Evolutionary conservation across 805 yeast species (phyloP).

Genomic region (Nakazawaea molendinolei): DNA sequence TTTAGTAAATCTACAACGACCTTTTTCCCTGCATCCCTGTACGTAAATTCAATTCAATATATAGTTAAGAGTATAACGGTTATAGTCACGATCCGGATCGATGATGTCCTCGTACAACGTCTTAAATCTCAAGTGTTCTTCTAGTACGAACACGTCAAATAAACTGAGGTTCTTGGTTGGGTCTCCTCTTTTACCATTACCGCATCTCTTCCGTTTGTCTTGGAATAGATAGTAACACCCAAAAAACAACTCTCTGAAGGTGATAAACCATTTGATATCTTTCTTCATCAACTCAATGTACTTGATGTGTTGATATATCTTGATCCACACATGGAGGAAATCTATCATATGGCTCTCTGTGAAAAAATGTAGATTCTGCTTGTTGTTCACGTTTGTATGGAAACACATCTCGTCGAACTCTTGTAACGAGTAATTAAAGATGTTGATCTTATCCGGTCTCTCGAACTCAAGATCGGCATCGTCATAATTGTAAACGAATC

Average conservation of each 20-base stretch:
- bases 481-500: constrained; percentile 4
- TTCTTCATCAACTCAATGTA: constrained; percentile 2
- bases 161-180: background rate
- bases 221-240: constrained; percentile 3
- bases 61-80: constrained; percentile 6
- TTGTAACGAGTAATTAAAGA: constrained; percentile 6
- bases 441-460: background rate
- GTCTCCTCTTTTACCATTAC: background rate
- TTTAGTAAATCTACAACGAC: too few species aligned
- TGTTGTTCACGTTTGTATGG: constrained; percentile 5
- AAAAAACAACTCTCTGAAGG: constrained; percentile 6
- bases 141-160: constrained; percentile 2
- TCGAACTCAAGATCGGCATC: background rate
- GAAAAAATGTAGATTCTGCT: background rate
- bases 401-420: constrained; percentile 9
- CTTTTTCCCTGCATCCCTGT: too few species aligned
- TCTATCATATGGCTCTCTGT: background rate
- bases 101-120: constrained; percentile 3
- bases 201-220: constrained; percentile 1
- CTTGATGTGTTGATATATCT: constrained; percentile 1
- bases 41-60: constrained; percentile 6
- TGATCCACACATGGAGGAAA: background rate
- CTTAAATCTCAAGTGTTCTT: constrained; percentile 8
- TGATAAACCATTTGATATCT: constrained; percentile 9
- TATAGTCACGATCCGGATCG: constrained; percentile 1